These are phyloP conservation scores for Mallotus nudiflorus DNA, from an alignment of 345 rosid genomes.

Conservation along the genomic window DNA sequence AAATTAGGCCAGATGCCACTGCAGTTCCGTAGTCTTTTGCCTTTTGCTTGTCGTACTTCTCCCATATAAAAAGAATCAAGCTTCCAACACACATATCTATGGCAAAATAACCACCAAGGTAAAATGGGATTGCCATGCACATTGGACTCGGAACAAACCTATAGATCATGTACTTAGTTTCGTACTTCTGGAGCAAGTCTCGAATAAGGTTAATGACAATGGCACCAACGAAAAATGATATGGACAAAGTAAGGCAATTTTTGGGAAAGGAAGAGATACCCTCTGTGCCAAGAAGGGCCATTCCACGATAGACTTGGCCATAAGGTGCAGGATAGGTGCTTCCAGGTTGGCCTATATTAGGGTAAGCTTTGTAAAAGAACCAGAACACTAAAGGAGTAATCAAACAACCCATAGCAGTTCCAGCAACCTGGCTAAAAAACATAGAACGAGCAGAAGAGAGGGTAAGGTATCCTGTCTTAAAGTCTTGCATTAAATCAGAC, in stretches of 20 bases:
- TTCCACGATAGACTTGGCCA: constrained; percentile 64
- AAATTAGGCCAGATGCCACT: constrained; percentile 83
- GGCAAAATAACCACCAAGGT: constrained; percentile 78
- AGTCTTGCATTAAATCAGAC: constrained; percentile 87
- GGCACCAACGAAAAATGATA: constrained; percentile 49
- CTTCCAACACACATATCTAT: constrained; percentile 93
- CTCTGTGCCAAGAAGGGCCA: constrained; percentile 73
- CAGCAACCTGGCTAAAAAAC: constrained; percentile 79
- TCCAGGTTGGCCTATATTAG: constrained; percentile 52
- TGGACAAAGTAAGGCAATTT: constrained; percentile 56
- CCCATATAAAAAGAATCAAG: constrained; percentile 72
- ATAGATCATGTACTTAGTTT: constrained; percentile 32
- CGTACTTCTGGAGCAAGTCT: constrained; percentile 33
- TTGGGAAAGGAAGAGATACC: constrained; percentile 70
- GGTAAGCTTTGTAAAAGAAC: constrained; percentile 81
- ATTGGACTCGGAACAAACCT: constrained; percentile 84
- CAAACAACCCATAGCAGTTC: constrained; percentile 75
- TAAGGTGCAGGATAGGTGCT: constrained; percentile 85
- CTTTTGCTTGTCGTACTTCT: constrained; percentile 45
- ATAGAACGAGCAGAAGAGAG: constrained; percentile 84
- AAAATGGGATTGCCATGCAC: constrained; percentile 98
- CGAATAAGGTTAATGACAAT: constrained; percentile 43
- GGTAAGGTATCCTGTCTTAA: constrained; percentile 90
- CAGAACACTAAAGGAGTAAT: constrained; percentile 70
- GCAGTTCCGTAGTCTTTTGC: constrained; percentile 64